Evolutionary conservation across 371 early-diverging fungal genomes (phyloP).

Genomic region (Phascolomyces articulosus): DNA sequence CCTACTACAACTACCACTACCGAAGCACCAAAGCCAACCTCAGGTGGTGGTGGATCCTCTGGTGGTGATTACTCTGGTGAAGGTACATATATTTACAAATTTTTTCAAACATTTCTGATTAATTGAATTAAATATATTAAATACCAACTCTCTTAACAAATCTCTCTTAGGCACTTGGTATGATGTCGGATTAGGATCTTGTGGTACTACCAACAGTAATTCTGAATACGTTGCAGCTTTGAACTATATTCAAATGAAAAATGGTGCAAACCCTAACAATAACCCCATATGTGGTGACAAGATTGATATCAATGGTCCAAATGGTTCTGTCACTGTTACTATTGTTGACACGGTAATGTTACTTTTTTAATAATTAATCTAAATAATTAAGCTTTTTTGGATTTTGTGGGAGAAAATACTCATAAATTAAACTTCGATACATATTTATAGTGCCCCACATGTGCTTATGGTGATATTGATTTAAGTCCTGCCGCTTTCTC

Average conservation of each 20-base stretch:
- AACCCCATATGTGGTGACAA: constrained; percentile 36
- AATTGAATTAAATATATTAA: no score
- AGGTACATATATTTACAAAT: constrained; percentile 7
- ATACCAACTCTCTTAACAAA: no score
- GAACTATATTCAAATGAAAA: constrained; percentile 20
- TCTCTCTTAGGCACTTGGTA: constrained; percentile 15
- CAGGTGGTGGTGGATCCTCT: neutral
- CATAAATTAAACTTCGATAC: neutral
- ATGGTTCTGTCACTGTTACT: constrained; percentile 35
- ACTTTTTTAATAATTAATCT: no score
- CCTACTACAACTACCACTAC: neutral
- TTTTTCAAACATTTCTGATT: no score
- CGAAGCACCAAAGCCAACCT: neutral
- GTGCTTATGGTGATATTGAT: constrained; percentile 8
- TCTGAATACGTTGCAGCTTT: constrained; percentile 20
- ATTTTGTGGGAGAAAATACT: no score
- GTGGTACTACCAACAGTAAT: constrained; percentile 18
- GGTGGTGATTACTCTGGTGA: constrained; percentile 9
- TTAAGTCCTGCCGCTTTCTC: constrained; percentile 52
- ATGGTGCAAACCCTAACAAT: constrained; percentile 23
- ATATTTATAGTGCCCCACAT: constrained; percentile 2
- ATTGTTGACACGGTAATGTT: constrained; percentile 21
- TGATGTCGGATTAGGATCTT: constrained; percentile 19
- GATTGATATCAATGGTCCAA: constrained; percentile 24
- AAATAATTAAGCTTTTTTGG: no score